These are phyloP conservation scores for Calonectria crousiana DNA, from an alignment of 2,329 filamentous ascomycete genomes.

Conservation along the genomic window DNA sequence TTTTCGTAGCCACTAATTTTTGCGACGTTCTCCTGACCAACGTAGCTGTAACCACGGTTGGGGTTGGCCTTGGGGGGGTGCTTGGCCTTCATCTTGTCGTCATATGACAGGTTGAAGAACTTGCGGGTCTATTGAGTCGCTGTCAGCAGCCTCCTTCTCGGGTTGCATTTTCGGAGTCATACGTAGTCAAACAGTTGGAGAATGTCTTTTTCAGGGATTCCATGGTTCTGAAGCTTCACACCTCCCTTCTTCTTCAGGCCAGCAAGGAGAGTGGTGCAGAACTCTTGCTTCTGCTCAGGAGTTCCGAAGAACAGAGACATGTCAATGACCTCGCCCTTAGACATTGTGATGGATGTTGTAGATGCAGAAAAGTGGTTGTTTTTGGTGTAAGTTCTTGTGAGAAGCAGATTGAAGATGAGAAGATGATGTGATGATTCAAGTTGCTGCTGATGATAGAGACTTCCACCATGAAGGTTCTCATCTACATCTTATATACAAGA, in stretches of 20 bases:
- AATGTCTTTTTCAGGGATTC: conserved; percentile 39
- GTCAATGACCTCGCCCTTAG: conserved; percentile 39
- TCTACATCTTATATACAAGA: conserved; percentile 5
- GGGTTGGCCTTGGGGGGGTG: conserved; percentile 50
- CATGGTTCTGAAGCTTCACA: conserved; percentile 44
- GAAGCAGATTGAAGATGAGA: background rate
- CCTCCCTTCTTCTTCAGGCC: conserved; percentile 39
- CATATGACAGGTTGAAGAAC: conserved; percentile 49
- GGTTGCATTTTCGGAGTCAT: background rate
- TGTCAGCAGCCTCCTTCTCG: background rate
- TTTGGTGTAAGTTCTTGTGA: background rate
- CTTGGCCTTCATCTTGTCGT: conserved; percentile 47
- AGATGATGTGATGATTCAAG: background rate
- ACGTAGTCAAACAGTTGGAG: conserved; percentile 37
- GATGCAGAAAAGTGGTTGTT: background rate
- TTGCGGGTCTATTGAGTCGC: conserved; percentile 34
- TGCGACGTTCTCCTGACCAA: conserved; percentile 51
- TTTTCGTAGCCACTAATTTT: conserved; percentile 49
- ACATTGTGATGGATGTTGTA: background rate
- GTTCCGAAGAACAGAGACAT: conserved; percentile 47
- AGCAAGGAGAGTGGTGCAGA: conserved; percentile 39
- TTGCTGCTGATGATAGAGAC: background rate
- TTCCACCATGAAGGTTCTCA: background rate
- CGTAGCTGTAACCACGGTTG: conserved; percentile 52
- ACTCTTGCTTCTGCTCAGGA: conserved; percentile 37